Evolutionary conservation across 1,139 yeast genomes (phyloP), one percentile per base, ranked within the genome.

Genomic region (Suhomyces anneliseae): DNA sequence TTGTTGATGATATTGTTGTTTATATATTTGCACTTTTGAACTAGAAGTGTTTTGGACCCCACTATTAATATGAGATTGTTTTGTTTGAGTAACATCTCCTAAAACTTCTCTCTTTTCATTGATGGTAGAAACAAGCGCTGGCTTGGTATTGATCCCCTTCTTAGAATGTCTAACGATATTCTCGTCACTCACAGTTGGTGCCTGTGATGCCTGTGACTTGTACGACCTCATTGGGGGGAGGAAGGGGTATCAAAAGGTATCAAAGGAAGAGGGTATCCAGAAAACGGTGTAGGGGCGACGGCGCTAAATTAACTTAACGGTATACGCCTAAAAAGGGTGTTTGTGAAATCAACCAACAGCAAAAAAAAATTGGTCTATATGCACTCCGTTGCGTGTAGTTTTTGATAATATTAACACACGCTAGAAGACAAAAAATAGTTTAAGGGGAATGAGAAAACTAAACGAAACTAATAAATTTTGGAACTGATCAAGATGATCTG

Each of bases 41-140:
- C 44, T 45, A 43, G 49, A 48, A 41, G 51, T 40, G 47, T 19
- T 19, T 19, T 19, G 32, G 11, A 29, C 32, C 32, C 32, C 32
- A 29, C n/a, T 29, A 19, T 19, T 19, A 19, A 19, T 19, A 19
- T 19, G 24, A 11, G n/a, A 29, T 11, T 29, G 32, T 7, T 29
- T 29, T 29, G 32, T 29, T 40, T 61, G 59, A 1, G 72, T 68
- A 26, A 68, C 57, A 49, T 69, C 73, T 36, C 65, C 61, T 50
- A 69, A 66, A 10, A 61, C 72, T 46, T 66, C 70, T 47, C 73
- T 58, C 27, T 33, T 44, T n/a, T 47, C 50, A 26, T 38, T 32
- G 27, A 38, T 6, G 39, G 33, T 24, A 26, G 36, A 8, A 29
- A 27, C 39, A n/a, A 31, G 34, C 4, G 32, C 40, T 34, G 34